Base-by-base conservation (phyloP, 768 basidiomycete genomes). In the Tylopilus sp. region DNA sequence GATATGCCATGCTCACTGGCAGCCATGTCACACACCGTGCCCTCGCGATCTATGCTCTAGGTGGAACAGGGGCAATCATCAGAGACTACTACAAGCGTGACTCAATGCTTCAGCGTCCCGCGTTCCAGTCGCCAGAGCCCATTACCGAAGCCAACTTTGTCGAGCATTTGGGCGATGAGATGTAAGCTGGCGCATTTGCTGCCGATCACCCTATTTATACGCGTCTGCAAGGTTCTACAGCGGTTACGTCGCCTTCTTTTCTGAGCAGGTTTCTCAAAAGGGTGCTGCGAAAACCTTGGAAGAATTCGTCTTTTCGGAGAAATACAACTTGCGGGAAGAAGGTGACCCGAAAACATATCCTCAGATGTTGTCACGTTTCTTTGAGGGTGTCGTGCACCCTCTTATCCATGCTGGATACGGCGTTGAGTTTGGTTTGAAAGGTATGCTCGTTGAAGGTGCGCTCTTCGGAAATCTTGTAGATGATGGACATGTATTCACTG, bases 331-430 rank as follows among this genome's bases (percentile, higher is more conserved):
- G 15, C 56, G 39, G 36, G 8, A 58, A 15, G 62, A 55, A 30
- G 52, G 47, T 22, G 48, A 60, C 22, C 44, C 33, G 2, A 40
- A 36, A 0, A 4, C 51, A 3, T 73, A 78, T 22, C 81, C 79
- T 0, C 68, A 74, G 50, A 81, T 88, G 79, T 62, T 86, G 6
- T 71, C 67, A 47, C 77, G 82, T 17, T 72, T 81, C 49, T 25
- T 53, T 13, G 67, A 73, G 0, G 80, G 76, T 0, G 56, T 87
- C 20, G 4, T 86, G 2, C 87, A 88, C 56, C 75, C 85, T 0
- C 40, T 85, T 48, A 86, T 88, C 40, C 82, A 86, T 58, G 57
- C 70, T 9, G 85, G 82, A 3, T 77, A 80, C 56, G 86, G 85
- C 0, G 52, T 73, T 3, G 87, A 88, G 64, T 86, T 88, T 52